Conservation (phyloP, 78 protist species). For the Dictyostelium citrinum region DNA sequence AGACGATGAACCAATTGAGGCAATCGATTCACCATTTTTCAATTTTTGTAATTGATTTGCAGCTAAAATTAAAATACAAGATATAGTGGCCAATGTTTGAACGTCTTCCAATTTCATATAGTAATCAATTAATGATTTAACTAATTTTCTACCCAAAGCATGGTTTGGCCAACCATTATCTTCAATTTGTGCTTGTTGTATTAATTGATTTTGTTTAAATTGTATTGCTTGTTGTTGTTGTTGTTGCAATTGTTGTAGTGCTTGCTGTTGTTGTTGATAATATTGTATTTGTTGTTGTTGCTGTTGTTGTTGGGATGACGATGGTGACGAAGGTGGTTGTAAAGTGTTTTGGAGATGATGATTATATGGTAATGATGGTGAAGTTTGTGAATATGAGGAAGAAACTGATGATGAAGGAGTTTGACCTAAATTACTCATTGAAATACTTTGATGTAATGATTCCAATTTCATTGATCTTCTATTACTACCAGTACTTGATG, state of each 20-base stretch:
- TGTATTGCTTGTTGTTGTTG: neutral
- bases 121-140: slow-evolving; percentile 34
- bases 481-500: neutral
- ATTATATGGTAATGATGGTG: neutral
- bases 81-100: slow-evolving; percentile 58
- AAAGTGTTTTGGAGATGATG: neutral
- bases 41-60: slow-evolving; percentile 23
- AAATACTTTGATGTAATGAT: neutral
- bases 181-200: neutral
- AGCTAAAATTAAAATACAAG: slow-evolving; percentile 42
- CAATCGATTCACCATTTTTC: neutral
- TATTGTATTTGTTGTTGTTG: neutral
- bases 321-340: neutral
- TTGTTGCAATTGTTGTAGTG: neutral
- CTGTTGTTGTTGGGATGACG: neutral
- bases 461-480: neutral
- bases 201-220: neutral
- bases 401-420: neutral
- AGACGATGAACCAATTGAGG: neutral
- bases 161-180: slow-evolving; percentile 63
- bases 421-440: neutral
- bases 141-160: slow-evolving; percentile 63
- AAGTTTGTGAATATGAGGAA: neutral
- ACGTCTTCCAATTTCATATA: slow-evolving; percentile 59
- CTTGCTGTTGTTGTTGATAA: neutral